Percentiles rank a stretch among this genome's conserved stretches.
These are phyloP conservation scores for Ajuga reptans DNA, from an alignment of 305 asterid species.

Conservation along the genomic window DNA sequence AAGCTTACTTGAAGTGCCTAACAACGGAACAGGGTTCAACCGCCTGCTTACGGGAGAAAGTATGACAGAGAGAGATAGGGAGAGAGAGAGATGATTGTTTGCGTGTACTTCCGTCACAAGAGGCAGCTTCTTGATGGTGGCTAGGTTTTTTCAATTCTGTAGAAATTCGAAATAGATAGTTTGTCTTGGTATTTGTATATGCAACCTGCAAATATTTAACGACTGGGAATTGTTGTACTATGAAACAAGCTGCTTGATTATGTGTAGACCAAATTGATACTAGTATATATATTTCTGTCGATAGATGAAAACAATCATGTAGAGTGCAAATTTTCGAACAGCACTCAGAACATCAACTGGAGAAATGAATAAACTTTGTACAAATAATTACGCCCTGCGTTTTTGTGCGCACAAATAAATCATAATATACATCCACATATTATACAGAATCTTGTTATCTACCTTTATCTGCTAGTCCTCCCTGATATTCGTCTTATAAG, in stretches of 20 bases:
- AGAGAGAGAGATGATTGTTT: conserved; percentile 1
- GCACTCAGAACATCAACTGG: conserved; percentile 6
- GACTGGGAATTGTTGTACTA: conserved; percentile 15
- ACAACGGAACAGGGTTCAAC: not conserved
- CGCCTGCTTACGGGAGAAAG: conserved; percentile 13
- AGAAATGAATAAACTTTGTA: conserved; percentile 21
- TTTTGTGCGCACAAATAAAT: conserved; percentile 9
- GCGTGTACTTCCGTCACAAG: conserved; percentile 19
- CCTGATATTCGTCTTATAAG: conserved; percentile 24
- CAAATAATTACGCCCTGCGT: conserved; percentile 12
- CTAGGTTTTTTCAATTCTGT: not conserved
- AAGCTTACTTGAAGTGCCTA: conserved; percentile 6
- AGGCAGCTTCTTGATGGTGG: conserved; percentile 20
- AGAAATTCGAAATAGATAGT: not conserved
- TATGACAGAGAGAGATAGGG: not conserved
- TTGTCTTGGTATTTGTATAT: conserved; percentile 14
- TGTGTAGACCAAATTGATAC: conserved; percentile 5
- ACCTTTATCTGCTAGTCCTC: conserved; percentile 16
- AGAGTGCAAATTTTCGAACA: not conserved
- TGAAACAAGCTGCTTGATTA: conserved; percentile 1
- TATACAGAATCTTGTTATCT: not conserved
- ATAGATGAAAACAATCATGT: not conserved
- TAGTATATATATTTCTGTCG: not conserved
- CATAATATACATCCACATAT: conserved; percentile 11
- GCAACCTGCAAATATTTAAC: conserved; percentile 16